Base-by-base conservation (phyloP, 208 protist genomes). In the Phytomonas francai region DNA sequence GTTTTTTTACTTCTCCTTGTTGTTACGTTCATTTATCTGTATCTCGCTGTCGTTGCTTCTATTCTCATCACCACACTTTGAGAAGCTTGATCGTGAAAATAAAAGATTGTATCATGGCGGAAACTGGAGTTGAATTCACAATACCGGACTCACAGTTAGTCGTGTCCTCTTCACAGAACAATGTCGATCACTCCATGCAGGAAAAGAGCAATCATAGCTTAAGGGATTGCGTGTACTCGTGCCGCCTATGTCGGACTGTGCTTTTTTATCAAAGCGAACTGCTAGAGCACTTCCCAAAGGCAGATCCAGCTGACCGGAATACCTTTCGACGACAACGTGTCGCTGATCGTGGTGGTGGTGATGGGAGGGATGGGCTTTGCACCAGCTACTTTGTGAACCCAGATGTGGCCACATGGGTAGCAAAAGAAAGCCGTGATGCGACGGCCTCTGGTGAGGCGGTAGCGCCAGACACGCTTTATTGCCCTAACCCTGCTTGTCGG, bases 341-440 rank as follows among this genome's bases (percentile, higher is more conserved):
- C 31, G 59, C 22, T n/a, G 39, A 25, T 16, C 28, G 33, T n/a
- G 30, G 49, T 28, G 59, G 29, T 3, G 25, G 63, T 30, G n/a
- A 64, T 30, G n/a, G 33, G 36, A 67, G 71, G 39, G 29, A 63
- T 6, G 29, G 25, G 0, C 51, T 56, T 32, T 95, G 90, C 75
- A 95, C 90, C 27, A 91, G 85, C 63, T 85, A 85, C 74, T 95
- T 95, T 60, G 73, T 95, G 14, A 85, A 95, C 60, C 90, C 90
- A 8, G 83, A 90, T 57, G 27, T 65, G 33, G 77, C 80, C 1
- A 70, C 80, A 63, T 95, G 90, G 87, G 85, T 93, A 36, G 62
- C 81, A 0, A 76, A 72, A 29, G 83, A 91, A 42, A 87, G 83
- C 59, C 79, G 79, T 54, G 76, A 76, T 64, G 75, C 84, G 67